Percentiles rank a stretch among this genome's conserved stretches.
Evolutionary conservation across 371 early-diverging fungal genomes (phyloP).

Genomic region (Capillidium heterosporum): DNA sequence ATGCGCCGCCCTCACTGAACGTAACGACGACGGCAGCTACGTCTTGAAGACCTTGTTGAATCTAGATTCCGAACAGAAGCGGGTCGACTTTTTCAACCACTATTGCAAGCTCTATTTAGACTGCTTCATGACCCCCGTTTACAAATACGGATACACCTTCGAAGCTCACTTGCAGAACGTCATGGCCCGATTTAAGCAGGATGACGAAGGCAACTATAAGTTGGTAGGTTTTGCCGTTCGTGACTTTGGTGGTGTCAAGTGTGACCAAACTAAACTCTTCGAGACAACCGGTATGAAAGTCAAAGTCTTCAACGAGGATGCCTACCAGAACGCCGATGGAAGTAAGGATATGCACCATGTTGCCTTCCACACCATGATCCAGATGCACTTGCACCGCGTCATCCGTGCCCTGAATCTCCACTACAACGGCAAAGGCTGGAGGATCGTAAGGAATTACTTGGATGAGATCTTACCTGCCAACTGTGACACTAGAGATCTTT

Average conservation of each 20-base stretch:
- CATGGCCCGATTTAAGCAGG: constrained; percentile 24
- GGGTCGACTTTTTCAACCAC: constrained; percentile 25
- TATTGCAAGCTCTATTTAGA: constrained; percentile 27
- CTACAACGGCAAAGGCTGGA: constrained; percentile 45
- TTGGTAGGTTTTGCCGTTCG: constrained; percentile 45
- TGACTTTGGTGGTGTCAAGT: constrained; percentile 58
- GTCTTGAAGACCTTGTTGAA: constrained; percentile 27
- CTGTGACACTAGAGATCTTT: constrained; percentile 19
- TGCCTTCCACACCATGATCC: constrained; percentile 44
- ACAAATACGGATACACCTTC: constrained; percentile 47
- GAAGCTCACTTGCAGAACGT: constrained; percentile 58
- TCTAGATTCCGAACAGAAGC: constrained; percentile 29
- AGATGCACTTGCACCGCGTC: constrained; percentile 42
- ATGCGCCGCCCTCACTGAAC: constrained; percentile 44
- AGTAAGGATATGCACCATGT: constrained; percentile 21
- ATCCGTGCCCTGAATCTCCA: constrained; percentile 43
- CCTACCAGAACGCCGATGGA: constrained; percentile 24
- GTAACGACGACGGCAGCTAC: constrained; percentile 25
- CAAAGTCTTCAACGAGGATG: constrained; percentile 34
- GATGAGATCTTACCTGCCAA: constrained; percentile 23
- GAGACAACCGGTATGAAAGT: constrained; percentile 20
- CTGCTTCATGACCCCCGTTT: constrained; percentile 40
- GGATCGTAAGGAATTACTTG: constrained; percentile 28
- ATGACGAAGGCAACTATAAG: constrained; percentile 24
- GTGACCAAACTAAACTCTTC: constrained; percentile 29